Evolutionary conservation across 768 basidiomycete genomes (phyloP).

Genomic region (Boletus tylopilopsis): DNA sequence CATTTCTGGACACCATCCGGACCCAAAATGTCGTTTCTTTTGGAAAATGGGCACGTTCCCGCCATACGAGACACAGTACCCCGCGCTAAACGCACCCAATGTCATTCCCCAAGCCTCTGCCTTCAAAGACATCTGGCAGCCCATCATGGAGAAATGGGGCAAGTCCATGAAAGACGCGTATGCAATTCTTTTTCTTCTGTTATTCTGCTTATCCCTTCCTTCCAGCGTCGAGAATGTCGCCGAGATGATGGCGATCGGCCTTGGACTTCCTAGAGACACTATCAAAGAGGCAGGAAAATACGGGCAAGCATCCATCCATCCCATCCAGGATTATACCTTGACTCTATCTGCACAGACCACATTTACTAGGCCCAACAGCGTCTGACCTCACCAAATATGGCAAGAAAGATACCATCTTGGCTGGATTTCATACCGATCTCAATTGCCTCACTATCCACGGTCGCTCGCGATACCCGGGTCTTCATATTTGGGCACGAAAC

Average conservation of each 20-base stretch:
- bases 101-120: constrained; percentile 64
- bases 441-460: constrained; percentile 94
- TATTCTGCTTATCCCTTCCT: constrained; percentile 1
- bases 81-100: constrained; percentile 74
- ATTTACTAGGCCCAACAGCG: constrained; percentile 90
- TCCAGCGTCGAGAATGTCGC: constrained; percentile 80
- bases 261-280: constrained; percentile 65
- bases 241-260: constrained; percentile 82
- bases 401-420: constrained; percentile 76
- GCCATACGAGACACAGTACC: constrained; percentile 76
- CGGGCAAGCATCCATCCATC: constrained; percentile 48
- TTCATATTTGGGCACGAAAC: constrained; percentile 95
- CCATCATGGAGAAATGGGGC: constrained; percentile 84
- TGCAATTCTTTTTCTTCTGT: constrained; percentile 25
- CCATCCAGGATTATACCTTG: background rate
- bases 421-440: constrained; percentile 92
- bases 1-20: constrained; percentile 71
- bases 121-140: constrained; percentile 63
- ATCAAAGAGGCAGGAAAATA: constrained; percentile 82
- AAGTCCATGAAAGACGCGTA: constrained; percentile 84
- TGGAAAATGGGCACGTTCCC: constrained; percentile 77
- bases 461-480: constrained; percentile 79
- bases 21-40: constrained; percentile 95
- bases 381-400: constrained; percentile 84
- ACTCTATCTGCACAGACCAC: constrained; percentile 48